phyloP scores from a whole-genome alignment of 768 basidiomycete species.

The Boletus subparvulus region DNA sequence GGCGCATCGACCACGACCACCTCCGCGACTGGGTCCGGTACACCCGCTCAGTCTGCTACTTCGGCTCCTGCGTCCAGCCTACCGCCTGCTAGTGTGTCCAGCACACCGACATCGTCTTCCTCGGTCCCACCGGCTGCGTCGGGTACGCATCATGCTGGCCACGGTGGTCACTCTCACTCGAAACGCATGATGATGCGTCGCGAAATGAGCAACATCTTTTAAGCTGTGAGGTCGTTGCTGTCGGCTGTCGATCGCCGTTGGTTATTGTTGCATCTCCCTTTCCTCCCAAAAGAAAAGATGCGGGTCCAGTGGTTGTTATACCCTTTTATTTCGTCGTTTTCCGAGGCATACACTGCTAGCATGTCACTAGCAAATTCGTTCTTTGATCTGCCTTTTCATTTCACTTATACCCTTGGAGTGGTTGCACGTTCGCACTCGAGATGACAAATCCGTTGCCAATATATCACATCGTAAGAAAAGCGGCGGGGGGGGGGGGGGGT shows the following conservation, averaged over 20 bases:
- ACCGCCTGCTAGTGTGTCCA: no score
- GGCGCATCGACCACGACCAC: not conserved
- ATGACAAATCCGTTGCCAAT: not conserved
- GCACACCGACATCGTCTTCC: no score
- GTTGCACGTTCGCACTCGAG: not conserved
- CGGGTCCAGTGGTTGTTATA: not conserved
- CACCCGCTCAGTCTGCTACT: no score
- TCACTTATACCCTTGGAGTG: not conserved
- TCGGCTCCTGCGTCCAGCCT: no score
- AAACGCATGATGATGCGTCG: conserved; percentile 1
- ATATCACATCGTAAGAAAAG: not conserved
- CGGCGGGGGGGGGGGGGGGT: not conserved
- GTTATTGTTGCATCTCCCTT: not conserved
- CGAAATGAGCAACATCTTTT: not conserved
- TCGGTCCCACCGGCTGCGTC: no score
- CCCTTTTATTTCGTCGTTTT: not conserved
- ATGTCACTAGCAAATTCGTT: not conserved
- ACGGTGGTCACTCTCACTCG: not conserved
- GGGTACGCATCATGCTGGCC: no score
- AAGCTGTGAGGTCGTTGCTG: not conserved
- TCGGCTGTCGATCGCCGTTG: not conserved
- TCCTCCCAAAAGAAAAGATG: no score
- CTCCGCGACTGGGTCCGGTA: no score
- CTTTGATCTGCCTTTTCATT: no score
- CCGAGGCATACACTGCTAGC: not conserved